These are phyloP conservation scores for Cyberlindnera maritima DNA, from an alignment of 805 yeast genomes.

Conservation along the genomic window DNA sequence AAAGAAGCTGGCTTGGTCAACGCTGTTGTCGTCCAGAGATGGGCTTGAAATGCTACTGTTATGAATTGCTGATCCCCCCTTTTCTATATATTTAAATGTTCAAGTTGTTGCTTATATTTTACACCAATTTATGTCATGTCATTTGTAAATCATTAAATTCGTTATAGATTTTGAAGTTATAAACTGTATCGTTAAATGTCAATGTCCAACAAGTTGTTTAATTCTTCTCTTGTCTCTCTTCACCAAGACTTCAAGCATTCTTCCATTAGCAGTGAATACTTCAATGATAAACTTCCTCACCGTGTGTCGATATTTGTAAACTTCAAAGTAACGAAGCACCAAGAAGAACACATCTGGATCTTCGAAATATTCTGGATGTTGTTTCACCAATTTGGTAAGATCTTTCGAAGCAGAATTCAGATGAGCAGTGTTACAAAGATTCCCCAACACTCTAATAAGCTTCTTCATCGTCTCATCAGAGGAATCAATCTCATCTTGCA, in stretches of 20 bases:
- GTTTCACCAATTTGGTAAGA: constrained; percentile 50
- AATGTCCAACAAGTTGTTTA: constrained; percentile 19
- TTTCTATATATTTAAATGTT: no score
- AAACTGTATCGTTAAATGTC: constrained; percentile 2
- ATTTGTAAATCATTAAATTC: constrained; percentile 1
- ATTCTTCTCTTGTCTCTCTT: constrained; percentile 40
- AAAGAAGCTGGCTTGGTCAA: constrained; percentile 74
- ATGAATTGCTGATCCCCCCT: not conserved
- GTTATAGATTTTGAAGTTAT: not conserved
- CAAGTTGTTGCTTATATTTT: no score
- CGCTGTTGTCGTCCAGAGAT: constrained; percentile 88
- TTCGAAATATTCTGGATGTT: constrained; percentile 51
- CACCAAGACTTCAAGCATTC: constrained; percentile 50
- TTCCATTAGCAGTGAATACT: constrained; percentile 48
- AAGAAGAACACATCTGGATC: constrained; percentile 52
- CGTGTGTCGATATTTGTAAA: constrained; percentile 58
- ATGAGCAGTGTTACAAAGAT: constrained; percentile 53
- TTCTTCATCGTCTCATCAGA: constrained; percentile 30
- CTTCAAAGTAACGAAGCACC: constrained; percentile 49
- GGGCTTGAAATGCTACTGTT: constrained; percentile 37
- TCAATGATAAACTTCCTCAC: constrained; percentile 66
- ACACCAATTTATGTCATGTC: no score
- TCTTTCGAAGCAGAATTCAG: constrained; percentile 55
- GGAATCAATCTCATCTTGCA: constrained; percentile 12
- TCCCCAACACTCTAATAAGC: constrained; percentile 41